A percentile compares a stretch with the other conserved stretches of the same genome.
Evolutionary conservation across 164 flowering plant genomes (phyloP).

Genomic region (Macadamia integrifolia): DNA sequence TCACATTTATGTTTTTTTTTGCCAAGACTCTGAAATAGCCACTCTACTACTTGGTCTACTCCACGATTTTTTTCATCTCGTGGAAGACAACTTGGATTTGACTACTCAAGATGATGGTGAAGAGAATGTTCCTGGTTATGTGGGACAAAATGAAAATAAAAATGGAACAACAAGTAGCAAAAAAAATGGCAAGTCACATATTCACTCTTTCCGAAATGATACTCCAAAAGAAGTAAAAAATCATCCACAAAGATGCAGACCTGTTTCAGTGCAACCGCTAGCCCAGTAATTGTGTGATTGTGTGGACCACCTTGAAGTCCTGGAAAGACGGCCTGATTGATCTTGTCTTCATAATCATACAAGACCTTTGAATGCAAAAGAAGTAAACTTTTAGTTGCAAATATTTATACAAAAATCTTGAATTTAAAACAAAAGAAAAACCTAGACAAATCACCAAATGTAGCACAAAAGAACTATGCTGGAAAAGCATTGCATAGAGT

Average conservation of each 20-base stretch:
- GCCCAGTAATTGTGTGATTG: constrained; percentile 94
- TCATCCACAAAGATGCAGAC: constrained; percentile 23
- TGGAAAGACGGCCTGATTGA: constrained; percentile 95
- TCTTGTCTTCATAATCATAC: constrained; percentile 95
- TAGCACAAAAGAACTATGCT: background rate
- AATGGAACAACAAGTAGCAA: background rate
- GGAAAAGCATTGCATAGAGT: background rate
- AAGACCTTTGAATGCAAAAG: constrained; percentile 50
- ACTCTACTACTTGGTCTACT: too few relatives aligned
- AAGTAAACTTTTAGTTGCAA: background rate
- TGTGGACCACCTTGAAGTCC: constrained; percentile 99
- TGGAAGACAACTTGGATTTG: background rate
- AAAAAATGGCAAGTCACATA: too few relatives aligned
- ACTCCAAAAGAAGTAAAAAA: too few relatives aligned
- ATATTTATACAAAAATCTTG: constrained; percentile 1
- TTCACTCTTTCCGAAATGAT: too few relatives aligned
- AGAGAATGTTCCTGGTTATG: background rate
- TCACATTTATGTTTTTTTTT: too few relatives aligned
- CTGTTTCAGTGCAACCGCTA: constrained; percentile 98
- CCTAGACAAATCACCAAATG: background rate
- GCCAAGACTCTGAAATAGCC: too few relatives aligned
- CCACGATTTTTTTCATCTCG: too few relatives aligned
- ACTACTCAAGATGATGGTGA: background rate
- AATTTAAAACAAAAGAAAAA: background rate
- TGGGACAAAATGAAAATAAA: background rate